A percentile compares a stretch with the other conserved stretches of the same genome.
Conservation (phyloP, 352 stramenopile species). For the Globisporangium spinosum region DNA sequence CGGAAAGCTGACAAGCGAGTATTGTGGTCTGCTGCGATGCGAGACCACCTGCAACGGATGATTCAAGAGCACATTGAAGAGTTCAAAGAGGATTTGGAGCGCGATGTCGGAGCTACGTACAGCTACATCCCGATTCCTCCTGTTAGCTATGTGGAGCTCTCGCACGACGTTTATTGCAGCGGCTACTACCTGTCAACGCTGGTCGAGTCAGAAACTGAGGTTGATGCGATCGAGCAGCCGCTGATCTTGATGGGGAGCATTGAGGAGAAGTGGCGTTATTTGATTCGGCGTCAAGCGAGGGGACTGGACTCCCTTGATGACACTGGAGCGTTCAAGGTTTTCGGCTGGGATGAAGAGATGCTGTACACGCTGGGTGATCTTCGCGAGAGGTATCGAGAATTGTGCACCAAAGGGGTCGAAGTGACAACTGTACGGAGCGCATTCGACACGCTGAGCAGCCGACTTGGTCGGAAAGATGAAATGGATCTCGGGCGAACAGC, state of each 20-base stretch:
- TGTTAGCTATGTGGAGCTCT: constrained; percentile 67
- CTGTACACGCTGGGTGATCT: constrained; percentile 47
- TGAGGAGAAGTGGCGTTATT: constrained; percentile 70
- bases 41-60: constrained; percentile 66
- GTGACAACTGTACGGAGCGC: constrained; percentile 49
- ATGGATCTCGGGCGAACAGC: constrained; percentile 47
- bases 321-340: constrained; percentile 53
- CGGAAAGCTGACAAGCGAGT: constrained; percentile 60
- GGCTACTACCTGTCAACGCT: constrained; percentile 74
- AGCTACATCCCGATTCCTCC: constrained; percentile 61
- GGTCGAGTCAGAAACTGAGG: constrained; percentile 41
- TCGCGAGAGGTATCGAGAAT: constrained; percentile 54
- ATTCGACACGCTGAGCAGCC: constrained; percentile 53
- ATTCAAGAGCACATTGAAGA: constrained; percentile 68
- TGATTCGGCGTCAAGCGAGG: constrained; percentile 44
- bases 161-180: constrained; percentile 70
- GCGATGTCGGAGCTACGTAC: constrained; percentile 53
- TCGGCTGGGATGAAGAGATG: constrained; percentile 55
- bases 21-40: constrained; percentile 69
- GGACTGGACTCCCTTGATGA: constrained; percentile 44
- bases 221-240: constrained; percentile 70
- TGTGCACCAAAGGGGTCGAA: constrained; percentile 47
- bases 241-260: constrained; percentile 74
- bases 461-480: constrained; percentile 52
- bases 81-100: constrained; percentile 55